Evolutionary conservation across 305 asterid species (phyloP).

Genomic region (Solanum hybrid): DNA sequence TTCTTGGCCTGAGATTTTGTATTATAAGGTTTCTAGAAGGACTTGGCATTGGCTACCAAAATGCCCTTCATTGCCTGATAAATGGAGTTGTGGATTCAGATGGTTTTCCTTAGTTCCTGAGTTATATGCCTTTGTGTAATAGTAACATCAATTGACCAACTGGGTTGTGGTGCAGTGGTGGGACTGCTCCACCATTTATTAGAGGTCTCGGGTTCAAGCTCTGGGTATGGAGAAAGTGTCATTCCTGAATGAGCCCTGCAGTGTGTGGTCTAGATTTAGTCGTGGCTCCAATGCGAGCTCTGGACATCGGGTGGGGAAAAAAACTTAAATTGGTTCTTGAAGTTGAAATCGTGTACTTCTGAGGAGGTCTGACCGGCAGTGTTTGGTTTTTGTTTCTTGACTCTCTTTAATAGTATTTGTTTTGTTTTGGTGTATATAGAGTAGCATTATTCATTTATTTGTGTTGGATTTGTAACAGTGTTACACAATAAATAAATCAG

Average conservation of each 20-base stretch:
- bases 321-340: neutral
- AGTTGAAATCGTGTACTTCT: neutral
- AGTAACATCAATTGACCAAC: neutral
- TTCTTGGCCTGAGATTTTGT: slow-evolving; percentile 71
- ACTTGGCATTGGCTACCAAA: slow-evolving; percentile 84
- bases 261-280: neutral
- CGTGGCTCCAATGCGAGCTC: neutral
- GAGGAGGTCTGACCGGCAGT: neutral
- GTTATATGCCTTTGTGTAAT: slow-evolving; percentile 20
- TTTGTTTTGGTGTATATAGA: neutral
- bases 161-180: neutral
- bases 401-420: neutral
- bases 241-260: neutral
- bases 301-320: neutral
- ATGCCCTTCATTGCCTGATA: slow-evolving; percentile 56
- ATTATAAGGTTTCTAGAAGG: slow-evolving; percentile 39
- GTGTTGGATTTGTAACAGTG: neutral
- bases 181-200: neutral
- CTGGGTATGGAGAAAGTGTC: neutral
- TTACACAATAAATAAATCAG: no score
- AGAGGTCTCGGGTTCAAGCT: neutral
- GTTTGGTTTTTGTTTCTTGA: neutral
- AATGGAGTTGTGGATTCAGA: slow-evolving; percentile 77
- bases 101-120: slow-evolving; percentile 72
- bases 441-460: neutral